Percentiles rank a stretch among this genome's conserved stretches.
Evolutionary conservation across 2,329 filamentous ascomycete genomes (phyloP).

Genomic region (Pseudocercospora musae): DNA sequence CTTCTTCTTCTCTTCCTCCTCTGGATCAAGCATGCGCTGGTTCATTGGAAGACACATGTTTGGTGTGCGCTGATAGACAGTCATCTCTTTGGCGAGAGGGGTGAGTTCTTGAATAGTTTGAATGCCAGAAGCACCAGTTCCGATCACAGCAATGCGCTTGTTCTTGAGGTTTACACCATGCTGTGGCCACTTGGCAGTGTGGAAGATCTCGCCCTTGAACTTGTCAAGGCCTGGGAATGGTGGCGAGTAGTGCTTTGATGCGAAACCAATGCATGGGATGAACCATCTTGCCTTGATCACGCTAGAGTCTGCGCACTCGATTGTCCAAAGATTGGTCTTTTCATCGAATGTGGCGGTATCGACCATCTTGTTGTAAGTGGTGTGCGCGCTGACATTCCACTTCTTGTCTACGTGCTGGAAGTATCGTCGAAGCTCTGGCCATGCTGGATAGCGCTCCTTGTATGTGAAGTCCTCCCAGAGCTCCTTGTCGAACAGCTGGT

Average conservation of each 20-base stretch:
- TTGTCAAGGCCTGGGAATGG: constrained; percentile 57
- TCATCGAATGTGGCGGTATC: constrained; percentile 53
- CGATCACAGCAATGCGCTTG: constrained; percentile 61
- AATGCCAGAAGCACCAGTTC: constrained; percentile 62
- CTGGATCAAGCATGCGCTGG: constrained; percentile 42
- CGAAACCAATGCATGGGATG: constrained; percentile 55
- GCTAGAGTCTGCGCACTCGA: constrained; percentile 53
- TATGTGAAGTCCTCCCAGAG: constrained; percentile 54
- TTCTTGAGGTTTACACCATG: constrained; percentile 52
- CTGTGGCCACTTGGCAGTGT: constrained; percentile 53
- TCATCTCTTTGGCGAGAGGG: constrained; percentile 51
- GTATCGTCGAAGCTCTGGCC: constrained; percentile 54
- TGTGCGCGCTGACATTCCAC: constrained; percentile 54
- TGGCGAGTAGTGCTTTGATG: constrained; percentile 58
- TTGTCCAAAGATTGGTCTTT: constrained; percentile 48
- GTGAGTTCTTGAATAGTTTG: constrained; percentile 61
- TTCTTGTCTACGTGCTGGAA: constrained; percentile 60
- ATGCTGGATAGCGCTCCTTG: constrained; percentile 29
- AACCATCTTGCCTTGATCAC: constrained; percentile 51
- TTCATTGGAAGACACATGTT: constrained; percentile 63
- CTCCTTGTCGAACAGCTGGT: constrained; percentile 31
- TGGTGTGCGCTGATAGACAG: constrained; percentile 51
- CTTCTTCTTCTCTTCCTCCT: constrained; percentile 49
- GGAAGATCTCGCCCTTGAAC: constrained; percentile 57
- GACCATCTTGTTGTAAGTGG: constrained; percentile 55